A percentile compares a stretch with the other conserved stretches of the same genome.
These are phyloP conservation scores for Saturnispora gosingensis DNA, from an alignment of 805 yeast genomes.

Conservation along the genomic window DNA sequence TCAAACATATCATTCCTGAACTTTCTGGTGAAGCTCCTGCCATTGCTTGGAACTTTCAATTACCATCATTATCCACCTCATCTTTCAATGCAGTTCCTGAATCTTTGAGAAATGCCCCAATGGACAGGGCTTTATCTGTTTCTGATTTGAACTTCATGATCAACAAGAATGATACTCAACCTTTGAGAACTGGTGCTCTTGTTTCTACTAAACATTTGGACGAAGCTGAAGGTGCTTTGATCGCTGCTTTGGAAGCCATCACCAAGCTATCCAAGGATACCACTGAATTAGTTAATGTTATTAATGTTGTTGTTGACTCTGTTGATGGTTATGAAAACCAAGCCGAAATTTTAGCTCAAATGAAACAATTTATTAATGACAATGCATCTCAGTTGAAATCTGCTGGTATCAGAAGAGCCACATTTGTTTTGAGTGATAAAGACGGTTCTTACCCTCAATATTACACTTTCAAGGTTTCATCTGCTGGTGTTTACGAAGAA, in stretches of 20 bases:
- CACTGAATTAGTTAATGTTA: constrained; percentile 59
- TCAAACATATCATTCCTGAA: constrained; percentile 45
- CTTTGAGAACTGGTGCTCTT: constrained; percentile 76
- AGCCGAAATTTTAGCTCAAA: constrained; percentile 52
- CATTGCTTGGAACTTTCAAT: constrained; percentile 80
- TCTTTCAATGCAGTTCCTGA: constrained; percentile 65
- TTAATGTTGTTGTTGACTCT: constrained; percentile 67
- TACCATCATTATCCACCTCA: constrained; percentile 64
- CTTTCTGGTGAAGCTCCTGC: constrained; percentile 50
- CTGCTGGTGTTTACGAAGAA: constrained; percentile 66
- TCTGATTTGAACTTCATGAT: constrained; percentile 85
- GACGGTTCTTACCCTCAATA: constrained; percentile 90
- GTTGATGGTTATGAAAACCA: constrained; percentile 70
- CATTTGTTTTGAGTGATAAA: constrained; percentile 77
- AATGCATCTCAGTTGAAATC: constrained; percentile 59
- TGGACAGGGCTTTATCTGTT: constrained; percentile 86
- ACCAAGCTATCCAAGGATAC: constrained; percentile 35
- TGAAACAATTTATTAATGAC: constrained; percentile 58
- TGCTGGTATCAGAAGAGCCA: constrained; percentile 81
- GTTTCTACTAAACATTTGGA: constrained; percentile 77
- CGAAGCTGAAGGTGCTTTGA: constrained; percentile 76
- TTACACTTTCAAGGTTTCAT: constrained; percentile 66
- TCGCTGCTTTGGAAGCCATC: constrained; percentile 64
- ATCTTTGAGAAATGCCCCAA: constrained; percentile 21
- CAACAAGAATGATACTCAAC: constrained; percentile 54